Evolutionary conservation across 2,329 filamentous ascomycete genomes (phyloP).

Genomic region (Aspergillus arachidicola): DNA sequence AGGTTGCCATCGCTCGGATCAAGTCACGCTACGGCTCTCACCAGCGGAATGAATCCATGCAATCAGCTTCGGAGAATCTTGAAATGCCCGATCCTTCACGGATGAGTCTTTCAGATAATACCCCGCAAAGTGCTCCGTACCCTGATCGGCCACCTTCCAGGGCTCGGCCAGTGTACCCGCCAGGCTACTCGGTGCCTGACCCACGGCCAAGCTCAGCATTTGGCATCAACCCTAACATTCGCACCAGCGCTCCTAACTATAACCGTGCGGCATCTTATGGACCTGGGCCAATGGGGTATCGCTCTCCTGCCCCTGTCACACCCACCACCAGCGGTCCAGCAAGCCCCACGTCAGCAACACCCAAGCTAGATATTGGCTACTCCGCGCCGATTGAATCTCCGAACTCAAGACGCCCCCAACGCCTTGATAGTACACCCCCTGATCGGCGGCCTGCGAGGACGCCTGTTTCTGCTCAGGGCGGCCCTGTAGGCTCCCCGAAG

Average conservation of each 20-base stretch:
- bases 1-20: constrained; percentile 84
- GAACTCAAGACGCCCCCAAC: constrained; percentile 34
- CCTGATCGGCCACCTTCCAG: constrained; percentile 40
- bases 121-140: constrained; percentile 46
- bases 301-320: constrained; percentile 35
- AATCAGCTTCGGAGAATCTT: constrained; percentile 44
- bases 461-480: constrained; percentile 29
- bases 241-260: constrained; percentile 41
- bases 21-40: constrained; percentile 77
- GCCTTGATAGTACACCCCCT: constrained; percentile 29
- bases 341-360: constrained; percentile 34
- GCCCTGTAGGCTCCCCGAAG: constrained; percentile 28
- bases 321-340: constrained; percentile 32
- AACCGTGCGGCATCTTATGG: constrained; percentile 37
- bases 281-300: constrained; percentile 37
- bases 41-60: constrained; percentile 41
- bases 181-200: constrained; percentile 39
- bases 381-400: constrained; percentile 48
- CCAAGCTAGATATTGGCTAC: constrained; percentile 51
- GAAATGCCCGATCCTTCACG: constrained; percentile 52
- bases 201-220: constrained; percentile 50
- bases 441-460: constrained; percentile 37
- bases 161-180: constrained; percentile 35
- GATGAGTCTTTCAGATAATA: constrained; percentile 41
- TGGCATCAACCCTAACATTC: constrained; percentile 52